These are phyloP conservation scores for Letharia columbiana DNA, from an alignment of 495 filamentous ascomycete genomes.

Conservation along the genomic window DNA sequence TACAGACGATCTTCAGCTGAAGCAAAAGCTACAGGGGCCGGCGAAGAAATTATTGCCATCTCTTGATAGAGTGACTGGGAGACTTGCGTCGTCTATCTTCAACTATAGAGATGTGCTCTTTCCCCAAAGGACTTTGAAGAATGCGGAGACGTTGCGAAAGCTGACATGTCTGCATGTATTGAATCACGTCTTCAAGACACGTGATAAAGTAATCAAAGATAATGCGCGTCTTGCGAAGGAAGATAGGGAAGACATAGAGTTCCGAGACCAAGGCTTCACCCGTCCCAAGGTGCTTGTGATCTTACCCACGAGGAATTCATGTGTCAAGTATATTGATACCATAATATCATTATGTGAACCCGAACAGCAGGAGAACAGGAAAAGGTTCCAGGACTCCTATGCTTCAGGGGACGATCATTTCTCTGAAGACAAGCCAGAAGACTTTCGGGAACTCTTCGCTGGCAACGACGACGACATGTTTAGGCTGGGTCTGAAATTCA, in stretches of 20 bases:
- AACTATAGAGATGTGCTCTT: slow-evolving; percentile 77
- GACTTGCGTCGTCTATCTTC: slow-evolving; percentile 43
- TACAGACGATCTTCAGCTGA: slow-evolving; percentile 31
- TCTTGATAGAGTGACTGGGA: slow-evolving; percentile 31
- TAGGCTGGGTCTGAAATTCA: slow-evolving; percentile 87
- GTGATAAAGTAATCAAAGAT: slow-evolving; percentile 86
- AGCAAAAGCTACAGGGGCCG: slow-evolving; percentile 37
- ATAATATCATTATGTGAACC: slow-evolving; percentile 66
- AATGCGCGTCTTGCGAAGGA: slow-evolving; percentile 63
- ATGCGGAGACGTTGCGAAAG: slow-evolving; percentile 56
- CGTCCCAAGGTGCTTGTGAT: slow-evolving; percentile 86
- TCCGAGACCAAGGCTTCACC: slow-evolving; percentile 92
- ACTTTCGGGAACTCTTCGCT: slow-evolving; percentile 82
- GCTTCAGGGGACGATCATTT: slow-evolving; percentile 48
- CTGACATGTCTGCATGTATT: slow-evolving; percentile 74
- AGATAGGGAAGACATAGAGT: slow-evolving; percentile 54
- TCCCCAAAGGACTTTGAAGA: slow-evolving; percentile 56
- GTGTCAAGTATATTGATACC: slow-evolving; percentile 63
- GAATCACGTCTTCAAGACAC: slow-evolving; percentile 90
- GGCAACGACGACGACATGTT: slow-evolving; percentile 98
- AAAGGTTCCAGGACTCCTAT: slow-evolving; percentile 79
- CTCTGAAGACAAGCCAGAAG: slow-evolving; percentile 66
- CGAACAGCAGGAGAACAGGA: slow-evolving; percentile 91
- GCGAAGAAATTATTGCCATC: slow-evolving; percentile 32
- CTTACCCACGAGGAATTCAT: slow-evolving; percentile 77